These are phyloP conservation scores for Trichoderma gamsii DNA, from an alignment of 495 filamentous ascomycete species.

Conservation along the genomic window DNA sequence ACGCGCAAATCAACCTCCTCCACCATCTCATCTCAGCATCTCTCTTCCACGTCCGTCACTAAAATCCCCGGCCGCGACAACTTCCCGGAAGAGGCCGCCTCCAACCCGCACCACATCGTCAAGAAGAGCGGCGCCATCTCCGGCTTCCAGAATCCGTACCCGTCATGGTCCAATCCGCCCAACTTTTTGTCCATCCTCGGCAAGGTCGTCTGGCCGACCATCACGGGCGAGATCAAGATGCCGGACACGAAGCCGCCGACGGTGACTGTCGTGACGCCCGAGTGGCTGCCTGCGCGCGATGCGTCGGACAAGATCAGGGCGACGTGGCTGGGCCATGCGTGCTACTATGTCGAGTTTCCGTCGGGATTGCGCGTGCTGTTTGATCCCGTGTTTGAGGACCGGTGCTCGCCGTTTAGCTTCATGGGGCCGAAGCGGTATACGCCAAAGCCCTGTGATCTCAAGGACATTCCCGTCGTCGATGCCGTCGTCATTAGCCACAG, in stretches of 20 bases:
- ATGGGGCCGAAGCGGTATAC: constrained; percentile 79
- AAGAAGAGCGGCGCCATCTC: constrained; percentile 29
- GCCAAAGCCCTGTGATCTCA: constrained; percentile 65
- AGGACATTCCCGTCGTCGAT: constrained; percentile 78
- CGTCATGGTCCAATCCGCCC: constrained; percentile 23
- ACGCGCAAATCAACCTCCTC: constrained; percentile 10
- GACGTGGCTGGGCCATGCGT: constrained; percentile 96
- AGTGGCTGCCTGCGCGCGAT: constrained; percentile 56
- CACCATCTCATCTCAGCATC: constrained; percentile 16
- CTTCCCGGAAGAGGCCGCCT: constrained; percentile 17
- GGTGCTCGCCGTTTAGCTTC: constrained; percentile 71
- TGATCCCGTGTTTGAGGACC: constrained; percentile 88
- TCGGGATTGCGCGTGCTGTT: constrained; percentile 83
- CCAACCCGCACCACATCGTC: constrained; percentile 21
- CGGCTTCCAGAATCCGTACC: constrained; percentile 32
- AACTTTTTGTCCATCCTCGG: neutral
- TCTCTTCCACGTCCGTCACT: constrained; percentile 25
- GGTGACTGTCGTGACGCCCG: constrained; percentile 61
- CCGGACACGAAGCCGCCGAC: constrained; percentile 62
- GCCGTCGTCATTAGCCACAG: constrained; percentile 87
- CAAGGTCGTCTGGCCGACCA: constrained; percentile 30
- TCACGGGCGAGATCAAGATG: constrained; percentile 52
- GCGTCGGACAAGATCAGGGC: constrained; percentile 61
- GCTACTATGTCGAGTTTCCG: constrained; percentile 90
- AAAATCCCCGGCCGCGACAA: constrained; percentile 16